Evolutionary conservation across 257 asterid species (phyloP), one percentile per base, ranked within the genome.

Genomic region (Plantago major): DNA sequence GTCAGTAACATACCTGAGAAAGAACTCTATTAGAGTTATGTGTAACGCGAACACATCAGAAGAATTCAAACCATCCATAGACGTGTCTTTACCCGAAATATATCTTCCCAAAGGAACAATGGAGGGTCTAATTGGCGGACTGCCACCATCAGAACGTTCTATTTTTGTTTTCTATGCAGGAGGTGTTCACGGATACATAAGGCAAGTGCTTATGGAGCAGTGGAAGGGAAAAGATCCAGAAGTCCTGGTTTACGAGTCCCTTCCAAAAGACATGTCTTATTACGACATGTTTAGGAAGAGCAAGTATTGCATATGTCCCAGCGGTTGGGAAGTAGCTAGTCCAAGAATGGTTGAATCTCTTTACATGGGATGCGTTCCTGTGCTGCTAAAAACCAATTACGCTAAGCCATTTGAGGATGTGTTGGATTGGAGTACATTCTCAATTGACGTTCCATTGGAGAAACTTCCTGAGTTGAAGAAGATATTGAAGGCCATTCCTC

Each of bases 321-420:
- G 90, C 11, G 90, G 87, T 0, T 80, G 78, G 76, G 90, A 83
- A 67, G 90, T 83, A 0, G 90, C 90, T 8, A 83, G 86, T 28
- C 90, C 90, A 2, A 71, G 90, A 60, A 83, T 83, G 90, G 87
- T 83, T 19, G 87, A 83, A 71, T 86, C 83, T 17, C 69, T 83
- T 1, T 83, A 83, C 55, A 80, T 66, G 77, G 90, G 90, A 2
- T 80, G 90, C 14, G 83, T 80, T 1, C 87, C 87, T 0, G 80
- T 83, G 42, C 79, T 83, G 0, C 79, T 83, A 13, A 83, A 83
- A 67, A 79, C 70, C 50, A 70, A 78, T 46, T 83, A 83, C n/a
- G 87, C 86, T 7, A 77, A 74, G 42, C 87, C 90, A 0, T 83
- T 83, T 7, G 78, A 57, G 10, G 87, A 83, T 46, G 83, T 83